Conservation (phyloP, 208 protist genomes). For the Zelonia costaricensis region DNA sequence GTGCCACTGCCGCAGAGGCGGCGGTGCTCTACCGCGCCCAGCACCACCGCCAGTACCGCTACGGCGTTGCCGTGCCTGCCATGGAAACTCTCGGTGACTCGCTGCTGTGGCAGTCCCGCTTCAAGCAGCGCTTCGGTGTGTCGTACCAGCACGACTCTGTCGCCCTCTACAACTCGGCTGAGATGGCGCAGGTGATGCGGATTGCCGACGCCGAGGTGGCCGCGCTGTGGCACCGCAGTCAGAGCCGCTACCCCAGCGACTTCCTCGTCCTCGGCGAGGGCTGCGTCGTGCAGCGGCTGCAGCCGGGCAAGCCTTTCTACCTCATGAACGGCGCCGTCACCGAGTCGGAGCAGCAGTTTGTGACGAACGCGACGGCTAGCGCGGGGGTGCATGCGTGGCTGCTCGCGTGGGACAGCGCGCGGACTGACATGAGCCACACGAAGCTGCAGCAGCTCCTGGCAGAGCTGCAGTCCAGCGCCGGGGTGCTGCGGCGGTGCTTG, state of each 20-base stretch:
- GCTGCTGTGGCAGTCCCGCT: constrained; percentile 5
- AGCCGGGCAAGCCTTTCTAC: constrained; percentile 46
- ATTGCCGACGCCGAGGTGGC: constrained; percentile 17
- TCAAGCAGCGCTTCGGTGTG: constrained; percentile 29
- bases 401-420: constrained; percentile 14
- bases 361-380: constrained; percentile 1
- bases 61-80: constrained; percentile 39
- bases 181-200: constrained; percentile 23
- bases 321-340: constrained; percentile 37
- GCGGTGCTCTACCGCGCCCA: constrained; percentile 33
- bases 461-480: constrained; percentile 8
- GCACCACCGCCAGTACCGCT: constrained; percentile 48
- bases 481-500: constrained; percentile 15
- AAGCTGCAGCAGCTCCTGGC: constrained; percentile 12
- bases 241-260: constrained; percentile 15
- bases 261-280: constrained; percentile 32
- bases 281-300: constrained; percentile 39
- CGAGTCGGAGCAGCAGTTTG: constrained; percentile 23
- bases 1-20: constrained; percentile 23
- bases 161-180: constrained; percentile 23
- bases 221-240: constrained; percentile 19
- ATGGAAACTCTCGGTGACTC: constrained; percentile 24
- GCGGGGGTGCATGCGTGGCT: constrained; percentile 22
- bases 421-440: constrained; percentile 8
- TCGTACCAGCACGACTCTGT: constrained; percentile 12